Evolutionary conservation across 2,329 filamentous ascomycete genomes (phyloP), one percentile per base, ranked within the genome.

Genomic region (Penicillium sp.): DNA sequence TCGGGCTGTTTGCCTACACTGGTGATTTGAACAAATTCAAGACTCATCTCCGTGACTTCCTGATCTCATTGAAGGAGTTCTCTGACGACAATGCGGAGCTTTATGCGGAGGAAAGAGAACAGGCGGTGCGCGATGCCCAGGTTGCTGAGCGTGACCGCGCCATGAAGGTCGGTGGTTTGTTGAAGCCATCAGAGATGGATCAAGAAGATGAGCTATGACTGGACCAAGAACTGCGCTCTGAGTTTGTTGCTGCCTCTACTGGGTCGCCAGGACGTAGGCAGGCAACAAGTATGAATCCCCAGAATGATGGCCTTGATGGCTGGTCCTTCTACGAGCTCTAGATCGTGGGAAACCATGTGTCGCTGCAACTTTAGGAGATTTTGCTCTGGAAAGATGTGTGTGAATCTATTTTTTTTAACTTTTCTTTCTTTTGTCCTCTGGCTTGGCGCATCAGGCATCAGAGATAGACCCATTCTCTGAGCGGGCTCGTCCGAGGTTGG

Each of bases 21-120:
- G 88, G 87, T 49, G 88, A 95, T 64, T 84, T 95, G 58, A 88
- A 89, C 67, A 90, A 90, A 69, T 99, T 99, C 84, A 95, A 95
- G 70, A 83, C 95, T 47, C 90, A 95, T 64, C 77, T 99, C 44
- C 89, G 93, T 58, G 93, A 99, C 73, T 99, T 99, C 81, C 76
- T 99, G 60, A 95, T 99, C 63, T 95, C 91, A 18, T 78, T 99
- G 60, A 95, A 96, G 75, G 95, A 99, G 72, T 99, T 97, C 64
- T 85, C 89, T 0, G 93, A 89, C 44, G 93, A 99, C 72, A 96
- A 97, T 63, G 83, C 92, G 1, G 93, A 99, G 66, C 80, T 99
- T 9, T 99, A 87, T 72, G 84, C 88, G 3, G 91, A 95, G 50
- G 93, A 99, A 71, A 90, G 95, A 71, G 93, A 99, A 72, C 87